These are phyloP conservation scores for Suillus subaureus DNA, from an alignment of 768 basidiomycete species.

Conservation along the genomic window DNA sequence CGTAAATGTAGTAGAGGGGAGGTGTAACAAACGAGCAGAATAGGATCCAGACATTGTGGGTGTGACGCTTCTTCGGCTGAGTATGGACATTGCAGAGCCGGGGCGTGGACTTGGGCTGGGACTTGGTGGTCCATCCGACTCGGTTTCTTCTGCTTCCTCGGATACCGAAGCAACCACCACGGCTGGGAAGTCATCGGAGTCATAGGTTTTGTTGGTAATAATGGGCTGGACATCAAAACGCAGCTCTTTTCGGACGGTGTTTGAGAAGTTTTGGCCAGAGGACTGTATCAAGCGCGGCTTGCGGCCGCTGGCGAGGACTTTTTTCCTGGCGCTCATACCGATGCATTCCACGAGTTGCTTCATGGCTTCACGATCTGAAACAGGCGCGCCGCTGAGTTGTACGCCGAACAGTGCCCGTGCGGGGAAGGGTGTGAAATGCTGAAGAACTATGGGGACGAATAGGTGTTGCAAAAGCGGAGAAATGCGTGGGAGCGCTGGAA, in stretches of 20 bases:
- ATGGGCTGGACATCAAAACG: constrained; percentile 39
- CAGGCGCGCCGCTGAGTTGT: constrained; percentile 47
- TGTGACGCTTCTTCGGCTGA: constrained; percentile 64
- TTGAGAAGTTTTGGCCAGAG: constrained; percentile 31
- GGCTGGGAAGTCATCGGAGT: constrained; percentile 26
- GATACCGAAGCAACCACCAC: constrained; percentile 22
- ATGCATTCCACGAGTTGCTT: constrained; percentile 85
- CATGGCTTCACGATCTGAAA: constrained; percentile 87
- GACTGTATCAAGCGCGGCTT: constrained; percentile 62
- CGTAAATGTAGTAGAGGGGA: constrained; percentile 22
- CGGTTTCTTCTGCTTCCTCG: constrained; percentile 41
- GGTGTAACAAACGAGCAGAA: constrained; percentile 34
- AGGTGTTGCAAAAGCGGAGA: constrained; percentile 60
- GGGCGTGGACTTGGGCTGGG: constrained; percentile 76
- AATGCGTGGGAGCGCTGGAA: constrained; percentile 16
- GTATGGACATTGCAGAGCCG: constrained; percentile 71
- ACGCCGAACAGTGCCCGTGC: constrained; percentile 55
- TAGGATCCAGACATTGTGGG: constrained; percentile 49
- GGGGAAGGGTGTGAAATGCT: constrained; percentile 54
- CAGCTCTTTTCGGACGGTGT: constrained; percentile 51
- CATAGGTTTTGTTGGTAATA: constrained; percentile 23
- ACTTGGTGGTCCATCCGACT: constrained; percentile 74
- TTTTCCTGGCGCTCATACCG: constrained; percentile 84
- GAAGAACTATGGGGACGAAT: constrained; percentile 46
- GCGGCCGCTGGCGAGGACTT: constrained; percentile 79